phyloP scores from a whole-genome alignment of 139 green algal species.

The Astrephomene gubernaculifera region DNA sequence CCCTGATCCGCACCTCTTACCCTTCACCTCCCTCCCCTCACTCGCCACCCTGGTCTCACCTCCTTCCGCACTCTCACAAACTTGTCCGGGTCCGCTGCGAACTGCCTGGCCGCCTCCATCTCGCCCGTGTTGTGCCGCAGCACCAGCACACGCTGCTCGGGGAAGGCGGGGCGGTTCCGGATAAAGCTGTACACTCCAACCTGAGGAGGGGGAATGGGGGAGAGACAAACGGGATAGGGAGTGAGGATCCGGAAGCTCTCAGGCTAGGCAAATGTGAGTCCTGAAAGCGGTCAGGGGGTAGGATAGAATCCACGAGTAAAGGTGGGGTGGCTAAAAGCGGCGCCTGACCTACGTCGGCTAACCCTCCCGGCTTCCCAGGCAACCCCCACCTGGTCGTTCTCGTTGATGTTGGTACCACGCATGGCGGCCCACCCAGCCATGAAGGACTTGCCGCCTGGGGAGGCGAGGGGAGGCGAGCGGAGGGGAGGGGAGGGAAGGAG shows the following conservation, averaged over 20 bases:
- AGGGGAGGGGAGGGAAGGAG: not conserved
- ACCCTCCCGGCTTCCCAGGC: not conserved
- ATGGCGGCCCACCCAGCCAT: constrained; percentile 49
- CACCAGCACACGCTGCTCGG: not conserved
- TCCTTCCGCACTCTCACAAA: no score
- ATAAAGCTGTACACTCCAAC: constrained; percentile 44
- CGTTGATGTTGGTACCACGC: constrained; percentile 6
- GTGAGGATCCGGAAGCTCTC: no score
- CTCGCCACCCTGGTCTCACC: no score
- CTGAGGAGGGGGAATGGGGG: not conserved
- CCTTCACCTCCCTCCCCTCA: no score
- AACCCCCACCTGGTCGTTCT: constrained; percentile 57
- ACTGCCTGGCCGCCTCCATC: not conserved
- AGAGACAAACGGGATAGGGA: not conserved
- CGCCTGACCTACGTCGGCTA: no score
- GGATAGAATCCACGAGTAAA: no score
- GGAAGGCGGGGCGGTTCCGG: not conserved
- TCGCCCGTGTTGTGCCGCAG: not conserved
- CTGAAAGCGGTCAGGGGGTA: no score
- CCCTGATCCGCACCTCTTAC: no score
- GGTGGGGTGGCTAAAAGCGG: no score
- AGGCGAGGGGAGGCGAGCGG: not conserved
- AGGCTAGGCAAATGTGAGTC: no score
- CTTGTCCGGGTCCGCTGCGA: not conserved
- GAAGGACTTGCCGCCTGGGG: constrained; percentile 40